phyloP scores from a whole-genome alignment of 345 rosid genomes.

The Salix purpurea region DNA sequence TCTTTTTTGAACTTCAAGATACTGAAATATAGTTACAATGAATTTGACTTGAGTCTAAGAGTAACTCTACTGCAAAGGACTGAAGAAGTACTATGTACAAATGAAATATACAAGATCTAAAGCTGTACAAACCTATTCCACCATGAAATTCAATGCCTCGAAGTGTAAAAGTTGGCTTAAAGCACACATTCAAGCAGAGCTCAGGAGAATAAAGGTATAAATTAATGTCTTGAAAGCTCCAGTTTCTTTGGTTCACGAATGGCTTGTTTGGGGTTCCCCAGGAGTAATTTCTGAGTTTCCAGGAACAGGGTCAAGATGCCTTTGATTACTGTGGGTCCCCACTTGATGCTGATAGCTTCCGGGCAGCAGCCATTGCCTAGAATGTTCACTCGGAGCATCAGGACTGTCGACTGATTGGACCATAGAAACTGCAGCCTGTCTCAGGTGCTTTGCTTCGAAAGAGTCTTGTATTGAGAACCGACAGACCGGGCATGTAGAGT shows the following conservation, averaged over 20 bases:
- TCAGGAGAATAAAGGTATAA: neutral
- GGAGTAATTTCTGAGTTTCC: conserved; percentile 13
- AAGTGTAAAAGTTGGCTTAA: neutral
- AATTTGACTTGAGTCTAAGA: neutral
- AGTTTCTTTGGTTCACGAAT: neutral
- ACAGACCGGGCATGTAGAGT: conserved; percentile 66
- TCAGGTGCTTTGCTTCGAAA: conserved; percentile 26
- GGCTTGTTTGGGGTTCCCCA: conserved; percentile 7
- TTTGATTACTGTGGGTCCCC: conserved; percentile 18
- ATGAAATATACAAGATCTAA: conserved; percentile 4
- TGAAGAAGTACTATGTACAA: conserved; percentile 16
- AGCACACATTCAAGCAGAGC: neutral
- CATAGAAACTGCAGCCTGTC: conserved; percentile 18
- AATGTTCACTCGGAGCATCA: conserved; percentile 21
- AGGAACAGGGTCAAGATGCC: conserved; percentile 6
- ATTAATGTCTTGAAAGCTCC: neutral
- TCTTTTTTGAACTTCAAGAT: neutral
- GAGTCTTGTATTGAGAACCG: conserved; percentile 46
- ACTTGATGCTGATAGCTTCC: conserved; percentile 9
- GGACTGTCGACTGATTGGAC: conserved; percentile 18
- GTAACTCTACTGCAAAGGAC: neutral
- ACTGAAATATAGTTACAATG: neutral
- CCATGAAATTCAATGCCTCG: neutral
- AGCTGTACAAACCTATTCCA: neutral
- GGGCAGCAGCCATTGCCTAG: conserved; percentile 28